Percentiles rank a stretch among this genome's conserved stretches.
These are phyloP conservation scores for Mollisia scopiformis DNA, from an alignment of 2,329 filamentous ascomycete species.

Conservation along the genomic window DNA sequence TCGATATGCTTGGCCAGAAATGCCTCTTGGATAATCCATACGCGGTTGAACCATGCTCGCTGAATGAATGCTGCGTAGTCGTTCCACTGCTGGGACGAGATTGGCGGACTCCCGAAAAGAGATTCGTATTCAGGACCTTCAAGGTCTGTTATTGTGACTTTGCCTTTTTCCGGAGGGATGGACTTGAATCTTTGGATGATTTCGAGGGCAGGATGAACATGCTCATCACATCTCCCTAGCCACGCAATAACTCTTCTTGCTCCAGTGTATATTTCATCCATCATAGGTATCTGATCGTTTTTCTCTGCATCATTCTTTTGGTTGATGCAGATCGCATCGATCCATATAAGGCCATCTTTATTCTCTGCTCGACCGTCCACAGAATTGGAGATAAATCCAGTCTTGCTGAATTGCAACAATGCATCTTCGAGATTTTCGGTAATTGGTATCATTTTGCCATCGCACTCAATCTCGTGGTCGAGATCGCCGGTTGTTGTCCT, in stretches of 20 bases:
- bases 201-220: neutral
- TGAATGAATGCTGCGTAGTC: neutral
- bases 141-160: neutral
- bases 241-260: neutral
- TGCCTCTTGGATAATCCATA: neutral
- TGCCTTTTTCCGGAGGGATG: neutral
- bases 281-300: neutral
- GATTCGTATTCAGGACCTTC: neutral
- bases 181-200: neutral
- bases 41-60: neutral
- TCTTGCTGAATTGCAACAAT: neutral
- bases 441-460: neutral
- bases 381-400: neutral
- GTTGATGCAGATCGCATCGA: neutral
- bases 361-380: neutral
- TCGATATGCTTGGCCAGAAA: neutral
- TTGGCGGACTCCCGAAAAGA: neutral
- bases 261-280: neutral
- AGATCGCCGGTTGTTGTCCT: neutral
- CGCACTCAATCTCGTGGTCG: neutral
- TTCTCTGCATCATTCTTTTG: neutral
- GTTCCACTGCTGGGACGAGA: neutral
- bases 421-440: neutral
- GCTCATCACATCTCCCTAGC: neutral
- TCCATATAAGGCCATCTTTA: neutral